Conservation (phyloP, 2,329 filamentous ascomycete genomes). For the Onygena corvina region DNA sequence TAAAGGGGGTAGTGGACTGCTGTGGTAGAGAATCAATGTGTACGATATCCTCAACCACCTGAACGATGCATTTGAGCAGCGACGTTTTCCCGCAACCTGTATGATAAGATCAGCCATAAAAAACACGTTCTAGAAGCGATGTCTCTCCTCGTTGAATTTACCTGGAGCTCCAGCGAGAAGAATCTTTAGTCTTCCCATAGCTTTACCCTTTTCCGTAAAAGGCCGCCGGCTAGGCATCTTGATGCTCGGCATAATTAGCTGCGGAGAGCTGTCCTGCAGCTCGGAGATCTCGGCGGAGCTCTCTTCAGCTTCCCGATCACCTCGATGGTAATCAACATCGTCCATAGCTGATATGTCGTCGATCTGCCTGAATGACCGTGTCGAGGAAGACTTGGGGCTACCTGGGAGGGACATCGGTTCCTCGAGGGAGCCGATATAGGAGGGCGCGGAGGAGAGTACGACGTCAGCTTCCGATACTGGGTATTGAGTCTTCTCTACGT, state of each 20-base stretch:
- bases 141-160: constrained; percentile 28
- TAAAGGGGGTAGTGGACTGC: constrained; percentile 17
- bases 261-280: constrained; percentile 38
- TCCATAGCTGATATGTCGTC: constrained; percentile 46
- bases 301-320: constrained; percentile 47
- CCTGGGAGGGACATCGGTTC: constrained; percentile 42
- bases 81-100: constrained; percentile 77
- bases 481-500: background rate
- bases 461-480: background rate
- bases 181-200: constrained; percentile 77
- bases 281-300: constrained; percentile 21
- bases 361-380: constrained; percentile 47
- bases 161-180: constrained; percentile 69
- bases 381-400: constrained; percentile 48
- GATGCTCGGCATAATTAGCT: constrained; percentile 97
- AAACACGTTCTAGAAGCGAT: constrained; percentile 5
- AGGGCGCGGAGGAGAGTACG: constrained; percentile 36
- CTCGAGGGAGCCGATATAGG: constrained; percentile 35
- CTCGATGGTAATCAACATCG: constrained; percentile 44
- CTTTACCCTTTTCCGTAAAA: constrained; percentile 77
- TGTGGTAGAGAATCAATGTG: constrained; percentile 59
- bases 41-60: constrained; percentile 80
- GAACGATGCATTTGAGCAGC: constrained; percentile 75
- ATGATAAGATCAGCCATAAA: background rate
- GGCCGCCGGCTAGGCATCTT: constrained; percentile 78